Evolutionary conservation across 345 rosid genomes (phyloP).

Genomic region (Leavenworthia alabamica): DNA sequence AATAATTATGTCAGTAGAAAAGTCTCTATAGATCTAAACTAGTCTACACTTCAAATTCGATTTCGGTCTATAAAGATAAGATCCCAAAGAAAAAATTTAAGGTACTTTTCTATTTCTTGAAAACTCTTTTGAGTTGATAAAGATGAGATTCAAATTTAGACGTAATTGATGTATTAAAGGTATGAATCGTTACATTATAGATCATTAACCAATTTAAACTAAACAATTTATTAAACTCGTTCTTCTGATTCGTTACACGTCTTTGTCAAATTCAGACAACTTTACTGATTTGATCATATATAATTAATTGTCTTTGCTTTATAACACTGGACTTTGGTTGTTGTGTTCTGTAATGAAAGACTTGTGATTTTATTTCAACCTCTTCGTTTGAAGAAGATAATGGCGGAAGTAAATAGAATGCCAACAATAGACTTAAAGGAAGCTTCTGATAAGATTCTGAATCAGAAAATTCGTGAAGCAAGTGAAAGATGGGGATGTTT

Average conservation of each 20-base stretch:
- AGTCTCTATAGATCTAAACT: too few species aligned
- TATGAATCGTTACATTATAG: too few species aligned
- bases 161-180: not conserved
- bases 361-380: not conserved
- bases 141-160: not conserved
- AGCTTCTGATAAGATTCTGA: constrained; percentile 32
- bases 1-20: too few species aligned
- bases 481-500: constrained; percentile 81
- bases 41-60: not conserved
- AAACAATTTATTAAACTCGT: too few species aligned
- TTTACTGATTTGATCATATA: too few species aligned
- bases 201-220: too few species aligned
- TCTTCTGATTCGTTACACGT: not conserved
- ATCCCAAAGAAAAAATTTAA: constrained; percentile 1
- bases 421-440: constrained; percentile 50
- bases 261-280: too few species aligned
- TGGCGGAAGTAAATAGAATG: not conserved
- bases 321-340: not conserved
- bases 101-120: not conserved
- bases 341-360: not conserved
- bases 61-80: not conserved
- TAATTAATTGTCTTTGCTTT: too few species aligned
- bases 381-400: not conserved
- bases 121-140: not conserved
- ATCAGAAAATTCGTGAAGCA: constrained; percentile 45